Evolutionary conservation across 2,329 filamentous ascomycete genomes (phyloP).

Genomic region (Cytospora schulzeri): DNA sequence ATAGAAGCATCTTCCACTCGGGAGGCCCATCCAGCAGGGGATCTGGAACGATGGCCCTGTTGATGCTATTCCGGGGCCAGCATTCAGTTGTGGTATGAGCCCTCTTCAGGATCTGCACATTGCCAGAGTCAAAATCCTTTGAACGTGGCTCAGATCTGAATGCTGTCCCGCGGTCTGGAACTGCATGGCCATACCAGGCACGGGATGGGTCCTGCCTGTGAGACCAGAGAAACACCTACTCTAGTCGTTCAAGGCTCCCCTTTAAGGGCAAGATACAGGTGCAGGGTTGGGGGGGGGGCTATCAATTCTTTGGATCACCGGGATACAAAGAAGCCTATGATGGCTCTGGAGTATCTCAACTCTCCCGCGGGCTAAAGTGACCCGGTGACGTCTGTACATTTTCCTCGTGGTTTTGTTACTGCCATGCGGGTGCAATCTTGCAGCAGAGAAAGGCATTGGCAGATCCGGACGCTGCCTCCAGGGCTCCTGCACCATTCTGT

Average conservation of each 20-base stretch:
- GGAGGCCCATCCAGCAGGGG: neutral
- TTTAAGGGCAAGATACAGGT: neutral
- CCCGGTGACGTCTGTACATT: neutral
- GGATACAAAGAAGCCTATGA: neutral
- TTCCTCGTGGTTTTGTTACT: neutral
- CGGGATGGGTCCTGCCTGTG: neutral
- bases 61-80: neutral
- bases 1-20: neutral
- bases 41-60: neutral
- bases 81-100: neutral
- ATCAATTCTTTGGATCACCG: neutral
- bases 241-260: neutral
- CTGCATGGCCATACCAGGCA: neutral
- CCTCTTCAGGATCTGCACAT: neutral
- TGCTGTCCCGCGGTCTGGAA: neutral
- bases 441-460: neutral
- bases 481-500: constrained; percentile 1
- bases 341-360: neutral
- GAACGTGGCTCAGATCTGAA: neutral
- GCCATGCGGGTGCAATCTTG: neutral
- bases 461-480: neutral
- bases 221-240: neutral
- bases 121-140: neutral
- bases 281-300: too few relatives aligned
- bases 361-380: neutral